Evolutionary conservation across 2,329 filamentous ascomycete genomes (phyloP).

Genomic region (Pseudovirgaria hyperparasitica): DNA sequence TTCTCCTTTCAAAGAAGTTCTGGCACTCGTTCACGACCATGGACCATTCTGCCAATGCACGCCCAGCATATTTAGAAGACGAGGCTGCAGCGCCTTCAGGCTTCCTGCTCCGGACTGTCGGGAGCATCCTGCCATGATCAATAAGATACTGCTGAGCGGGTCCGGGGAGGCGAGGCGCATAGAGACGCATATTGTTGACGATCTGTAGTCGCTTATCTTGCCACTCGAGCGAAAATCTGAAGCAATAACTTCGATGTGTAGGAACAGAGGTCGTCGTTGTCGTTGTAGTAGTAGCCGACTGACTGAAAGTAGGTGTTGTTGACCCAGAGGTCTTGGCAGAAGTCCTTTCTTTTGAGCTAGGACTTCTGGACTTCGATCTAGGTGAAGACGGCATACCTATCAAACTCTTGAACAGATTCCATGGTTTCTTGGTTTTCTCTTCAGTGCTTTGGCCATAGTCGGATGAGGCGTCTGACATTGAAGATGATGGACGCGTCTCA

Average conservation of each 20-base stretch:
- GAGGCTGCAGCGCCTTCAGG: conserved; percentile 24
- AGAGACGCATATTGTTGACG: conserved; percentile 50
- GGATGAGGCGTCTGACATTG: conserved; percentile 16
- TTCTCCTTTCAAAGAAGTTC: conserved; percentile 65
- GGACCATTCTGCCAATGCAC: conserved; percentile 67
- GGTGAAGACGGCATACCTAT: conserved; percentile 35
- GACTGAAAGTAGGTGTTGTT: conserved; percentile 1
- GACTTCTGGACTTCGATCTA: conserved; percentile 28
- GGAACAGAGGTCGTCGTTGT: conserved; percentile 28
- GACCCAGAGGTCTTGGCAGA: conserved; percentile 9
- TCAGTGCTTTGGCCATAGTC: conserved; percentile 19
- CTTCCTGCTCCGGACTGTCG: conserved; percentile 13
- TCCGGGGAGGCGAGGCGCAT: conserved; percentile 54
- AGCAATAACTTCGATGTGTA: conserved; percentile 49
- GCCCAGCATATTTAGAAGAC: conserved; percentile 49
- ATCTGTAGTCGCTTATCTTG: conserved; percentile 43
- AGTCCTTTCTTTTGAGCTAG: conserved; percentile 9
- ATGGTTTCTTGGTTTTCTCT: conserved; percentile 39
- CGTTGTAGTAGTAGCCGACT: conserved; percentile 3
- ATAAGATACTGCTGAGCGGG: conserved; percentile 56
- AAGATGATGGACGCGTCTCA: conserved; percentile 16
- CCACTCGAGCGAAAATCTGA: conserved; percentile 64
- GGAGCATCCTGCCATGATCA: conserved; percentile 17
- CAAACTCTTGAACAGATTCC: conserved; percentile 52
- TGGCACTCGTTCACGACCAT: conserved; percentile 67